Evolutionary conservation across 2,329 filamentous ascomycete species (phyloP).

Genomic region (Metarhizium robertsii): DNA sequence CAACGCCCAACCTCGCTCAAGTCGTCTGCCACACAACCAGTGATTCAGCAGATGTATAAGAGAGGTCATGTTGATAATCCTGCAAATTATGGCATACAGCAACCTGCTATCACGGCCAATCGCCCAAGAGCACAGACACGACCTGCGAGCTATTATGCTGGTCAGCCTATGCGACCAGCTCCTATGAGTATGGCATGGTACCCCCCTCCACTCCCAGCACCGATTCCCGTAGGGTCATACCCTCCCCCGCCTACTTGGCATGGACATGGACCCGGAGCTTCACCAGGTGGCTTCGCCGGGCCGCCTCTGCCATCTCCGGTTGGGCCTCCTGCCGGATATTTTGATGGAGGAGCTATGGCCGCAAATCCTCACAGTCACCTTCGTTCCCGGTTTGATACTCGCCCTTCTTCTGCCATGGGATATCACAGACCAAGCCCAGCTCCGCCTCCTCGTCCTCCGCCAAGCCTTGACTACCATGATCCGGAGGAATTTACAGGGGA

Average conservation of each 20-base stretch:
- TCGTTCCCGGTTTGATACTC: slow-evolving; percentile 23
- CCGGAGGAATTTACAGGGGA: slow-evolving; percentile 33
- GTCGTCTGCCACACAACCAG: slow-evolving; percentile 23
- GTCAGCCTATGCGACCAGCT: slow-evolving; percentile 18
- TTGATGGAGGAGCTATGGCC: slow-evolving; percentile 12
- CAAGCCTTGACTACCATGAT: slow-evolving; percentile 19
- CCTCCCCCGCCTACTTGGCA: slow-evolving; percentile 20
- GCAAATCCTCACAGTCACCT: slow-evolving; percentile 18
- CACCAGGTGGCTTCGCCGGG: slow-evolving; percentile 14
- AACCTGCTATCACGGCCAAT: slow-evolving; percentile 20
- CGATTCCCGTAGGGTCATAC: slow-evolving; percentile 19
- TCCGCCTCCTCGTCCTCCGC: slow-evolving; percentile 1
- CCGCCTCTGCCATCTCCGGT: slow-evolving; percentile 18
- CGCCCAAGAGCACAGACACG: slow-evolving; percentile 24
- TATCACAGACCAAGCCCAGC: slow-evolving; percentile 15
- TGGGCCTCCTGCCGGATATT: slow-evolving; percentile 20
- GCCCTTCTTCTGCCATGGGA: slow-evolving; percentile 31
- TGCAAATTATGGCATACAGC: slow-evolving; percentile 25
- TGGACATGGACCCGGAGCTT: slow-evolving; percentile 11
- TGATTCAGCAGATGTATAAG: slow-evolving; percentile 20
- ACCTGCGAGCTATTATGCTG: slow-evolving; percentile 27
- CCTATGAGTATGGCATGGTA: slow-evolving; percentile 19
- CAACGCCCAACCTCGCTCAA: slow-evolving; percentile 19
- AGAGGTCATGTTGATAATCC: slow-evolving; percentile 25
- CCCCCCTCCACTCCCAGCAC: slow-evolving; percentile 13